Conservation (phyloP, 805 yeast genomes). For the Candida glaebosa region DNA sequence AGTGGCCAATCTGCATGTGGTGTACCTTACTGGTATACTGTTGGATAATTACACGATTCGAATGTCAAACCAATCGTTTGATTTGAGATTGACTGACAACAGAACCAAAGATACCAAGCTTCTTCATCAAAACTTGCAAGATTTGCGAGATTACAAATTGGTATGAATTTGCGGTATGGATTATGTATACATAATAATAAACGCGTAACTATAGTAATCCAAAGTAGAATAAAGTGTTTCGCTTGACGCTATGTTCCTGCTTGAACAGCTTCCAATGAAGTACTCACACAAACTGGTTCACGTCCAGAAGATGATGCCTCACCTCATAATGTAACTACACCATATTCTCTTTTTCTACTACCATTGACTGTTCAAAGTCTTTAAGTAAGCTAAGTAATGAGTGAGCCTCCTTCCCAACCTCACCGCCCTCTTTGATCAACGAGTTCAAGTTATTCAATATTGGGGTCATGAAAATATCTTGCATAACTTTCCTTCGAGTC, state of each 20-base stretch:
- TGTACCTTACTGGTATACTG: neutral
- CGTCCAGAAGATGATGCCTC: too few species aligned
- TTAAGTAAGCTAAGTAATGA: slow-evolving; percentile 17
- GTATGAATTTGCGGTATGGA: too few species aligned
- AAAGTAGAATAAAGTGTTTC: too few species aligned
- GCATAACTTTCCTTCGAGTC: slow-evolving; percentile 51
- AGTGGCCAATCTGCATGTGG: neutral
- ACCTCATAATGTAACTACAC: too few species aligned
- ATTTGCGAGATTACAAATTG: too few species aligned
- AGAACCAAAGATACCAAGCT: neutral
- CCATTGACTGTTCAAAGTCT: slow-evolving; percentile 2
- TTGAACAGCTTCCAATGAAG: too few species aligned
- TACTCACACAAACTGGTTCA: too few species aligned
- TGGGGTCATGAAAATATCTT: slow-evolving; percentile 49
- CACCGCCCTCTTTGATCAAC: slow-evolving; percentile 69
- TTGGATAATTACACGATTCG: neutral
- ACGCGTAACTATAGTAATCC: too few species aligned
- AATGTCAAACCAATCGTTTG: neutral
- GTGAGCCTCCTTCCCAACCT: slow-evolving; percentile 51
- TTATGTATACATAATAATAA: too few species aligned
- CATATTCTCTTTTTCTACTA: neutral
- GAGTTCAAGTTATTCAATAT: slow-evolving; percentile 48
- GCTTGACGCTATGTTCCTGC: too few species aligned
- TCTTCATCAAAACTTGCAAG: neutral
- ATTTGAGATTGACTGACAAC: neutral